phyloP scores from a whole-genome alignment of 1,284 basidiomycete genomes.

The Fomitopsis betulina region DNA sequence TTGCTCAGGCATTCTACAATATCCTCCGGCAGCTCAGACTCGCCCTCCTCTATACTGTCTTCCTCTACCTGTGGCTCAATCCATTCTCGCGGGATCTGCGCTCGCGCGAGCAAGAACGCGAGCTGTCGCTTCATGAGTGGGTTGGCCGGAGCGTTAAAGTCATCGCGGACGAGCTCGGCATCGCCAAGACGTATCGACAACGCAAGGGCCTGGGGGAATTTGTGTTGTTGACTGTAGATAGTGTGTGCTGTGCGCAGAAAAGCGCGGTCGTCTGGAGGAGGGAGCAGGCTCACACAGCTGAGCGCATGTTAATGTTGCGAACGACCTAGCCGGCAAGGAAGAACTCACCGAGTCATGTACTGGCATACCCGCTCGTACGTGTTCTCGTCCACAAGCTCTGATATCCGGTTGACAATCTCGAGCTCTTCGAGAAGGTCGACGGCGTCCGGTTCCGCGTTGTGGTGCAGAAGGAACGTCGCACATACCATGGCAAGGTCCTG shows the following conservation, averaged over 20 bases:
- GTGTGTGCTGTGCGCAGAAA: slow-evolving; percentile 90
- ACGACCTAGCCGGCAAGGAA: background rate
- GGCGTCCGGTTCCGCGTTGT: slow-evolving; percentile 98
- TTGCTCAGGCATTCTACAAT: slow-evolving; percentile 85
- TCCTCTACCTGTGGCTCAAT: slow-evolving; percentile 52
- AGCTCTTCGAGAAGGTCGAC: slow-evolving; percentile 95
- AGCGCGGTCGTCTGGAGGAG: slow-evolving; percentile 88
- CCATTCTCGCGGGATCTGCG: slow-evolving; percentile 92
- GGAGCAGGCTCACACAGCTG: slow-evolving; percentile 88
- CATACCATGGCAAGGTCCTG: slow-evolving; percentile 80
- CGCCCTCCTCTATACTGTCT: slow-evolving; percentile 53
- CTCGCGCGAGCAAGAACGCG: slow-evolving; percentile 89
- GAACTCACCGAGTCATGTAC: slow-evolving; percentile 91
- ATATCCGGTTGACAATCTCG: slow-evolving; percentile 84
- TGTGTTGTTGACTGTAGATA: slow-evolving; percentile 87
- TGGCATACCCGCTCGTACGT: slow-evolving; percentile 93
- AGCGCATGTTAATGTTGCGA: background rate
- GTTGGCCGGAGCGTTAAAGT: slow-evolving; percentile 86
- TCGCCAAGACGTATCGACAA: slow-evolving; percentile 88
- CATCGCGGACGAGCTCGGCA: slow-evolving; percentile 73
- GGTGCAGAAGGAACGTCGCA: slow-evolving; percentile 87
- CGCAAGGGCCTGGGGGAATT: slow-evolving; percentile 89
- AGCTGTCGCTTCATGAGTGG: slow-evolving; percentile 95
- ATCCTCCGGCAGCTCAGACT: slow-evolving; percentile 75
- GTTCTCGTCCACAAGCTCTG: slow-evolving; percentile 79